Evolutionary conservation across 2,329 filamentous ascomycete genomes (phyloP).

Genomic region (Trichoderma sp.): DNA sequence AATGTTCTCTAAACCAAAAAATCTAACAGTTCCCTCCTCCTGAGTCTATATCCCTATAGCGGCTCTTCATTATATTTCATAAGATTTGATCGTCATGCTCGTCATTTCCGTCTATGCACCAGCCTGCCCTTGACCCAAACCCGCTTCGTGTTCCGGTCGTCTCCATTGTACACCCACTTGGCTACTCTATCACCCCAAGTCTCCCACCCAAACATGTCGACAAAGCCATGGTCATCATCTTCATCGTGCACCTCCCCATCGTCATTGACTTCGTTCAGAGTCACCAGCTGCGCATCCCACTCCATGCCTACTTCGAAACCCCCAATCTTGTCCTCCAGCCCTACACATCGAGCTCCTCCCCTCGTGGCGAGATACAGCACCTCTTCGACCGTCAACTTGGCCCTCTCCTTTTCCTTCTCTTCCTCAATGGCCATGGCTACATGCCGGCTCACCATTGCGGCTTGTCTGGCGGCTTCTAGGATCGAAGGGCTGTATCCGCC

Average conservation of each 20-base stretch:
- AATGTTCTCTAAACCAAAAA: not conserved
- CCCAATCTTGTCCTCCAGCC: constrained; percentile 69
- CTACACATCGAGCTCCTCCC: constrained; percentile 82
- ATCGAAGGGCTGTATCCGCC: constrained; percentile 83
- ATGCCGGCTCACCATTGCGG: constrained; percentile 73
- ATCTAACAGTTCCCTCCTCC: not conserved
- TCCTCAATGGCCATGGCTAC: constrained; percentile 51
- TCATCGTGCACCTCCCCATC: constrained; percentile 25
- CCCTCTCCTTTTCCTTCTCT: constrained; percentile 40
- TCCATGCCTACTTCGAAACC: constrained; percentile 82
- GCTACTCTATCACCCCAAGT: constrained; percentile 79
- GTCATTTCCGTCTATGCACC: constrained; percentile 57
- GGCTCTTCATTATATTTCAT: not conserved
- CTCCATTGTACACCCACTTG: constrained; percentile 93
- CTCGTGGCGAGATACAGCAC: constrained; percentile 80
- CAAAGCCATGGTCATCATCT: constrained; percentile 53
- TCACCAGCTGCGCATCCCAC: constrained; percentile 86
- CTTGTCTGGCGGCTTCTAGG: constrained; percentile 78
- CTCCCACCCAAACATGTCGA: constrained; percentile 92
- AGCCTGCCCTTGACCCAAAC: constrained; percentile 87
- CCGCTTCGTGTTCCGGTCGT: constrained; percentile 82
- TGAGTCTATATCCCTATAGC: not conserved
- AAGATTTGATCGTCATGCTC: not conserved
- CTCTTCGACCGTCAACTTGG: constrained; percentile 79
- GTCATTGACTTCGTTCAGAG: constrained; percentile 49